Percentiles rank a stretch among this genome's conserved stretches.
phyloP scores from a whole-genome alignment of 305 asterid genomes.

The Fraxinus sp. region DNA sequence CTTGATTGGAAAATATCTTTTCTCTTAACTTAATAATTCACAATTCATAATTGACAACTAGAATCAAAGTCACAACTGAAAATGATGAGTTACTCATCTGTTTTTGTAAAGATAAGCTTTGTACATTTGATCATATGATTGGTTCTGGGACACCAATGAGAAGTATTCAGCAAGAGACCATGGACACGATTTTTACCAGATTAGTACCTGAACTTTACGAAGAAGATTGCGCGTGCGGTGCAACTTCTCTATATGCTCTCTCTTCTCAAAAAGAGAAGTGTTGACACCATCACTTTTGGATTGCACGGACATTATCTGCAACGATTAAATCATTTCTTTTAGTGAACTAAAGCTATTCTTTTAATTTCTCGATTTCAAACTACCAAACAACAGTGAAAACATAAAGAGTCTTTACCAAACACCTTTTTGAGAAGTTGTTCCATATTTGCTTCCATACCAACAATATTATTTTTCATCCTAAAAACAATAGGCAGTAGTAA shows the following conservation, averaged over 20 bases:
- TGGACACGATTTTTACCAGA: not conserved
- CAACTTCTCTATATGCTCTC: constrained; percentile 94
- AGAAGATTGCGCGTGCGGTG: constrained; percentile 92
- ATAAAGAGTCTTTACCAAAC: constrained; percentile 37
- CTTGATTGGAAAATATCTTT: not conserved
- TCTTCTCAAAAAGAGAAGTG: constrained; percentile 87
- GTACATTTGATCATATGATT: constrained; percentile 7
- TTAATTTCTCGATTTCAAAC: constrained; percentile 10
- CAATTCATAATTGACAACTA: constrained; percentile 18
- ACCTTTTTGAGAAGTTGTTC: constrained; percentile 98
- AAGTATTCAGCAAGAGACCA: not conserved
- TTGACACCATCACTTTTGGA: constrained; percentile 93
- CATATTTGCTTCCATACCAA: constrained; percentile 96
- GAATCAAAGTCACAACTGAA: constrained; percentile 5
- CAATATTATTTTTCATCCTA: constrained; percentile 96
- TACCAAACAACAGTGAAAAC: constrained; percentile 17
- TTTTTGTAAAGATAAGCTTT: not conserved
- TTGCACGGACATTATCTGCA: constrained; percentile 92
- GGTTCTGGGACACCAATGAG: not conserved
- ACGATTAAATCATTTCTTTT: constrained; percentile 10
- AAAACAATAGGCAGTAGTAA: constrained; percentile 30
- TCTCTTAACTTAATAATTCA: constrained; percentile 8
- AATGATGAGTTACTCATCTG: constrained; percentile 1
- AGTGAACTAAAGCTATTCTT: constrained; percentile 8
- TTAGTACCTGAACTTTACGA: constrained; percentile 89